A percentile compares a stretch with the other conserved stretches of the same genome.
These are phyloP conservation scores for Apiospora marii DNA, from an alignment of 2,329 filamentous ascomycete genomes.

Conservation along the genomic window DNA sequence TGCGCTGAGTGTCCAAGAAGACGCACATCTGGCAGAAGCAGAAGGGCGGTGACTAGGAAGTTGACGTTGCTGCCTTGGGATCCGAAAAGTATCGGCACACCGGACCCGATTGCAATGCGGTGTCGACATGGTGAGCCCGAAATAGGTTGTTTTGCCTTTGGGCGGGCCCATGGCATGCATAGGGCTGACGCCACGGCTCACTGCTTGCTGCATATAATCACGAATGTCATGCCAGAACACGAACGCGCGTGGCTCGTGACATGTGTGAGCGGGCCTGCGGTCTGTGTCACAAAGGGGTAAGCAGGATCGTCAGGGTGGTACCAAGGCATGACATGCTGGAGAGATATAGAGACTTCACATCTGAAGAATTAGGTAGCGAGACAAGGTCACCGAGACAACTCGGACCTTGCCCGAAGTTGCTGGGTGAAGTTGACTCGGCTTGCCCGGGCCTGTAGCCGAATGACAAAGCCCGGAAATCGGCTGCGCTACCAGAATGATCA, in stretches of 20 bases:
- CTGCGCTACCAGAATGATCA: background rate
- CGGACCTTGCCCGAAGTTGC: background rate
- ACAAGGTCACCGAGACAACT: background rate
- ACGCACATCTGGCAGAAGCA: background rate
- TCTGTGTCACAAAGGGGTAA: background rate
- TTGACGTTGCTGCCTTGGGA: constrained; percentile 8
- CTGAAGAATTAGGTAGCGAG: background rate
- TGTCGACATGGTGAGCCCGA: background rate
- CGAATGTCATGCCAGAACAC: background rate
- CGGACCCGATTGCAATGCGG: background rate
- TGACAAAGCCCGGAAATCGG: background rate
- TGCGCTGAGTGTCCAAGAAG: background rate
- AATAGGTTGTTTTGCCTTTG: background rate
- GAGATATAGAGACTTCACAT: background rate
- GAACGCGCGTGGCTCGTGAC: background rate
- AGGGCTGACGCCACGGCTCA: constrained; percentile 18
- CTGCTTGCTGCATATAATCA: background rate
- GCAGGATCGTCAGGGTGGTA: background rate
- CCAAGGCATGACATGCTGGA: background rate
- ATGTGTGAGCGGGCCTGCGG: background rate
- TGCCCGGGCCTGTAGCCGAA: constrained; percentile 8
- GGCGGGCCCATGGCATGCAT: background rate
- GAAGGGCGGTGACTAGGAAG: constrained; percentile 21
- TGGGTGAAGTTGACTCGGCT: background rate
- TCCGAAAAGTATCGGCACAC: background rate